Evolutionary conservation across 176 grass and related monocot genomes (phyloP), one percentile per base, ranked within the genome.

Genomic region (Miscanthus lutarioriparius): DNA sequence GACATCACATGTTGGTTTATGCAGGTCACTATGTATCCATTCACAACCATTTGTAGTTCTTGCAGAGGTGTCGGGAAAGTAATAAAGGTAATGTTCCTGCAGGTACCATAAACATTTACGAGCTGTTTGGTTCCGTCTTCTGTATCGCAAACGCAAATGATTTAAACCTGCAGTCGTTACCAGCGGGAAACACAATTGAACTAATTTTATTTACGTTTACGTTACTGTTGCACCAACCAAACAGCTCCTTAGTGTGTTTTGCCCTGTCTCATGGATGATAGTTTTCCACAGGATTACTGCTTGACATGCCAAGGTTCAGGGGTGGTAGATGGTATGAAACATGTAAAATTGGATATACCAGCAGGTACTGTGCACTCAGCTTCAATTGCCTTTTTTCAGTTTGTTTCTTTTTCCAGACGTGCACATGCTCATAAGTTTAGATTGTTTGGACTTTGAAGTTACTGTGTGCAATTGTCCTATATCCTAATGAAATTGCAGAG

Each of bases 1-100:
- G 25, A 49, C 30, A 62, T 62, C 58, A 62, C 58, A 62, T 32
- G 33, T 28, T 88, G 49, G 41, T 81, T 85, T 87, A 67, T 83
- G 77, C 89, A 98, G 96, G 91, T 98, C 77, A 87, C 89, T 39
- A 70, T 85, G 66, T 92, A 91, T 86, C 96, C 96, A 11, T 98
- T 98, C 91, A 95, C 89, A 35, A 87, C 96, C 63, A 85, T 72
- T 64, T 98, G 96, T 87, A 78, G 49, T 82, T 81, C 81, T 59
- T 98, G 96, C 87, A 93, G 83, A 93, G 96, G 96, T 47, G 86
- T 76, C 35, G 93, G 93, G 54, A 93, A 88, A 88, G 85, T 95
- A 91, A 93, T 98, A 67, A 98, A 93, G 96, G 96, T 98, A 86
- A 90, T 49, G 25, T 11, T 76, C 45, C 23, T 82, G 70, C 10